Evolutionary conservation across 2,329 filamentous ascomycete species (phyloP).

Genomic region (Dissoconium aciculare): DNA sequence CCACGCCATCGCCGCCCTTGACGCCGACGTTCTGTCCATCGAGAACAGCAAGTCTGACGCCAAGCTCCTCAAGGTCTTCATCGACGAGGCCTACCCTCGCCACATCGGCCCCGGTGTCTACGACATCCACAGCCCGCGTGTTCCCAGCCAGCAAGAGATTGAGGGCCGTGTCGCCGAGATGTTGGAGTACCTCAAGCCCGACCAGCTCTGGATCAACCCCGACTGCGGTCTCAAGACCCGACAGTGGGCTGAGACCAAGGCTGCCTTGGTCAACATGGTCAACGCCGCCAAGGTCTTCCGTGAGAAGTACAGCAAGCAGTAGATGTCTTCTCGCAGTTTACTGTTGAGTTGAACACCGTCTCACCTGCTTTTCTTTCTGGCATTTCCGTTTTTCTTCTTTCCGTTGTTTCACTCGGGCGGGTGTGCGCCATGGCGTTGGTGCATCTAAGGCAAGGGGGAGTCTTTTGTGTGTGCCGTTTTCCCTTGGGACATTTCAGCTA

Average conservation of each 20-base stretch:
- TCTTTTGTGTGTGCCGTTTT: too few relatives aligned
- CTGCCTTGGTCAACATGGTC: conserved; percentile 89
- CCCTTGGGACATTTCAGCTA: too few relatives aligned
- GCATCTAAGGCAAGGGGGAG: too few relatives aligned
- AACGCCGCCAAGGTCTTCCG: conserved; percentile 96
- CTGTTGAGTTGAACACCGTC: too few relatives aligned
- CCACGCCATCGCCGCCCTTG: conserved; percentile 95
- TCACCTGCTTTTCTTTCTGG: too few relatives aligned
- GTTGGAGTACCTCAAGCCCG: conserved; percentile 86
- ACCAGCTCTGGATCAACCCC: conserved; percentile 99
- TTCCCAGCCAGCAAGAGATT: conserved; percentile 95
- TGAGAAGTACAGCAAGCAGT: conserved; percentile 35
- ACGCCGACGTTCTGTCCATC: conserved; percentile 95
- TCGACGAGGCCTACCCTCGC: conserved; percentile 90
- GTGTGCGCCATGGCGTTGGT: too few relatives aligned
- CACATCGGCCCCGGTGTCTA: conserved; percentile 97
- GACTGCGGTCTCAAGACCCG: conserved; percentile 99
- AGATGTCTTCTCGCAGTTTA: too few relatives aligned
- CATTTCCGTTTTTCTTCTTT: too few relatives aligned
- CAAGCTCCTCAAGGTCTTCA: conserved; percentile 97
- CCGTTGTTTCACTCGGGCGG: too few relatives aligned
- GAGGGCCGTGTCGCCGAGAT: conserved; percentile 96
- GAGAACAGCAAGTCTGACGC: conserved; percentile 99
- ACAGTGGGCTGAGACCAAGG: conserved; percentile 98
- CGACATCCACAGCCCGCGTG: conserved; percentile 98